Conservation (phyloP, 108 stramenopile species). For the Cyclotella distinguenda region DNA sequence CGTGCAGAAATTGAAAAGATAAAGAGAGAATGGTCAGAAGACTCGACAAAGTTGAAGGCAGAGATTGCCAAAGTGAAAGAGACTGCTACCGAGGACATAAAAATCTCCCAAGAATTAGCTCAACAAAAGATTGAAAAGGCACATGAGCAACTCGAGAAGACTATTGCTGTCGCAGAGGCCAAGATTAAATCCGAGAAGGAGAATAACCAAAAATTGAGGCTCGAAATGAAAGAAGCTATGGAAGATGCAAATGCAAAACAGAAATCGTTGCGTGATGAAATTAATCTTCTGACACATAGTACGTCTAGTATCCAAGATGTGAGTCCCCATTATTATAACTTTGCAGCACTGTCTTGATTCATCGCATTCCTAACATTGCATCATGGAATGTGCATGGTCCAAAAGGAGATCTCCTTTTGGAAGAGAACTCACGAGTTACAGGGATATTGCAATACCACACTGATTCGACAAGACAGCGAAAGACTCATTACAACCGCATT, state of each 20-base stretch:
- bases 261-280: slow-evolving; percentile 7
- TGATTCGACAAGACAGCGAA: slow-evolving; percentile 36
- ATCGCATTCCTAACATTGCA: not conserved
- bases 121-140: slow-evolving; percentile 10
- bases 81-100: slow-evolving; percentile 1
- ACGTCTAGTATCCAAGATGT: slow-evolving; percentile 30
- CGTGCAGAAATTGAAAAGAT: slow-evolving; percentile 7
- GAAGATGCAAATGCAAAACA: slow-evolving; percentile 11
- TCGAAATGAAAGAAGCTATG: not conserved
- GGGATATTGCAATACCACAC: slow-evolving; percentile 43
- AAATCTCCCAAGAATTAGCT: not conserved
- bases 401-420: slow-evolving; percentile 39
- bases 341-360: no score
- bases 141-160: slow-evolving; percentile 11
- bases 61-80: slow-evolving; percentile 7
- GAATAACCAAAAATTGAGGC: slow-evolving; percentile 1
- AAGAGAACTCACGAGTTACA: slow-evolving; percentile 33
- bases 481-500: slow-evolving; percentile 17
- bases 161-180: slow-evolving; percentile 15
- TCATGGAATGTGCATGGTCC: not conserved
- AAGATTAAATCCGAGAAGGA: slow-evolving; percentile 3
- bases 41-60: slow-evolving; percentile 6
- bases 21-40: slow-evolving; percentile 14
- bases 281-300: slow-evolving; percentile 7
- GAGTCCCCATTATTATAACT: no score